A percentile compares a stretch with the other conserved stretches of the same genome.
These are phyloP conservation scores for Ophiorrhiza pumila DNA, from an alignment of 257 asterid genomes.

Conservation along the genomic window DNA sequence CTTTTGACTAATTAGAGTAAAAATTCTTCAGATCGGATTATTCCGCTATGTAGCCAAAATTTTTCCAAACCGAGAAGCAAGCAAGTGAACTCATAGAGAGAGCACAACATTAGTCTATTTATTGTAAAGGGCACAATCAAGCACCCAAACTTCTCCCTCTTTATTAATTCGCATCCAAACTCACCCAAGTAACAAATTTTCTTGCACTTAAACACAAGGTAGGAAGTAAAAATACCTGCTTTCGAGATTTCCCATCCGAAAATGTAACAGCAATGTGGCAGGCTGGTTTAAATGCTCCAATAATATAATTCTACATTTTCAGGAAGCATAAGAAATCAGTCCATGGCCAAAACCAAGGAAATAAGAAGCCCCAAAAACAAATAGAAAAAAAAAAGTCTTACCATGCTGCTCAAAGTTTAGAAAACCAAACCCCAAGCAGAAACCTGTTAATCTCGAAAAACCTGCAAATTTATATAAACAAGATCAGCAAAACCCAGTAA, in stretches of 20 bases:
- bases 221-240: constrained; percentile 49
- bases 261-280: constrained; percentile 70
- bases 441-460: constrained; percentile 5
- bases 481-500: not conserved
- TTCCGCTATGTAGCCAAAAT: no score
- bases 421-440: constrained; percentile 17
- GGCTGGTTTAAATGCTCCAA: constrained; percentile 93
- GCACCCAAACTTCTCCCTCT: no score
- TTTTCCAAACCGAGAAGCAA: no score
- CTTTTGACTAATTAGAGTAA: not conserved
- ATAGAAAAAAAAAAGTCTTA: not conserved
- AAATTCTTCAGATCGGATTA: not conserved
- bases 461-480: constrained; percentile 11
- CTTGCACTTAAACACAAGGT: constrained; percentile 8
- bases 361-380: not conserved
- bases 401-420: constrained; percentile 19
- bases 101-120: no score
- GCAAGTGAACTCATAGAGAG: no score
- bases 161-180: no score
- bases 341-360: not conserved
- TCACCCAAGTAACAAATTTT: no score
- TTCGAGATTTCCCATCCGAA: constrained; percentile 76
- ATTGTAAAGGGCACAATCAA: no score
- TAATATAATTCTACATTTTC: constrained; percentile 58
- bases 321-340: not conserved